phyloP scores from a whole-genome alignment of 768 basidiomycete species.

The Calocera cornea region DNA sequence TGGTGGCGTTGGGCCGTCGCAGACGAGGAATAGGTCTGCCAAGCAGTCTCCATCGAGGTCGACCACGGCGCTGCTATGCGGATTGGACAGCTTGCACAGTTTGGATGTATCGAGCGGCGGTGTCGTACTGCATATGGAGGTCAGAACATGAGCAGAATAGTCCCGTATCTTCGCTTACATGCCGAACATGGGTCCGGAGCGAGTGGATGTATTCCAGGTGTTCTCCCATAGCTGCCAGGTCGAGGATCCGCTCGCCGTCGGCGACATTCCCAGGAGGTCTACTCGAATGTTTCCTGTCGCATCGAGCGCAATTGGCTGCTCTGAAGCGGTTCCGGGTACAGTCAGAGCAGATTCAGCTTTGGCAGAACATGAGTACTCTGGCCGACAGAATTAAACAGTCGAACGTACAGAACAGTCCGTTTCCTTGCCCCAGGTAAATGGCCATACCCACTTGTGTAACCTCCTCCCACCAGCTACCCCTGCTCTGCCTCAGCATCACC shows the following conservation, averaged over 20 bases:
- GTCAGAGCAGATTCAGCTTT: slow-evolving; percentile 19
- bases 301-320: slow-evolving; percentile 81
- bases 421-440: slow-evolving; percentile 45
- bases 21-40: slow-evolving; percentile 89
- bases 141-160: neutral
- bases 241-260: slow-evolving; percentile 26
- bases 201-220: slow-evolving; percentile 49
- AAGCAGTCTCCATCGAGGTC: slow-evolving; percentile 94
- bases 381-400: neutral
- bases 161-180: slow-evolving; percentile 36
- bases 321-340: slow-evolving; percentile 47
- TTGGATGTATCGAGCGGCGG: slow-evolving; percentile 39
- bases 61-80: slow-evolving; percentile 88
- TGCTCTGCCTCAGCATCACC: slow-evolving; percentile 54
- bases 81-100: slow-evolving; percentile 61
- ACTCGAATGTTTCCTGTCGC: slow-evolving; percentile 78
- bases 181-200: slow-evolving; percentile 43
- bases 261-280: slow-evolving; percentile 62
- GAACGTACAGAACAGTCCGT: slow-evolving; percentile 22
- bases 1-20: slow-evolving; percentile 43
- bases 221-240: slow-evolving; percentile 68
- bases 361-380: neutral
- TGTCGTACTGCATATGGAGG: slow-evolving; percentile 39
- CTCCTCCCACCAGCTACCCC: slow-evolving; percentile 29
- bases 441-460: slow-evolving; percentile 41